These are phyloP conservation scores for Lepidium sativum DNA, from an alignment of 345 rosid species.

Conservation along the genomic window DNA sequence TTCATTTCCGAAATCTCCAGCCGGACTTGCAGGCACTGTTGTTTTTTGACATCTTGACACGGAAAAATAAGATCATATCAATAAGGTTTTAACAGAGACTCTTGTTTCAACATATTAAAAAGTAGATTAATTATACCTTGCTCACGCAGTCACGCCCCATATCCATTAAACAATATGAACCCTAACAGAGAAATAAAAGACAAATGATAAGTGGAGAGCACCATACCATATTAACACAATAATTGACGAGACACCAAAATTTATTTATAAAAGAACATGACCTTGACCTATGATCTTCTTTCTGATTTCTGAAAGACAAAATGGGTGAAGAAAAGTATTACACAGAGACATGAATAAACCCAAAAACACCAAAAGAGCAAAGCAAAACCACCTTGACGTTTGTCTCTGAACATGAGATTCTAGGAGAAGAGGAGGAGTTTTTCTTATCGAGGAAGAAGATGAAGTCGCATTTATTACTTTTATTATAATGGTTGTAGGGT, in stretches of 20 bases:
- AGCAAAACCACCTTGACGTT: too few species aligned
- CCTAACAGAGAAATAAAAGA: constrained; percentile 36
- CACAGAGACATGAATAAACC: too few species aligned
- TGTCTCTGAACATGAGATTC: too few species aligned
- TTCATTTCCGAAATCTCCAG: constrained; percentile 51
- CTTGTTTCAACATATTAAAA: background rate
- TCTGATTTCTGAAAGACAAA: constrained; percentile 33
- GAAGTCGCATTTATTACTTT: too few species aligned
- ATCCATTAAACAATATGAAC: constrained; percentile 66
- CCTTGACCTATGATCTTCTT: constrained; percentile 72
- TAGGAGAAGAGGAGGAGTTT: too few species aligned
- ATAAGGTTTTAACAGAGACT: background rate
- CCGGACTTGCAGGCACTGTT: constrained; percentile 28
- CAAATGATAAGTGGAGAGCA: background rate
- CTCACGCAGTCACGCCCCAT: constrained; percentile 26
- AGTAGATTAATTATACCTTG: constrained; percentile 30
- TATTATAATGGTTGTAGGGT: too few species aligned
- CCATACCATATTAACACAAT: background rate
- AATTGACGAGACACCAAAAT: background rate
- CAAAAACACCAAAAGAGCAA: too few species aligned
- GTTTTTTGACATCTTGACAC: constrained; percentile 31
- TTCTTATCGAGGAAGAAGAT: too few species aligned
- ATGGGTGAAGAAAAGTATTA: too few species aligned
- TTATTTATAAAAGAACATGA: constrained; percentile 54
- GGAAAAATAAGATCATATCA: background rate